Evolutionary conservation across 2,329 filamentous ascomycete genomes (phyloP), one percentile per base, ranked within the genome.

Genomic region (Xylaria sp.): DNA sequence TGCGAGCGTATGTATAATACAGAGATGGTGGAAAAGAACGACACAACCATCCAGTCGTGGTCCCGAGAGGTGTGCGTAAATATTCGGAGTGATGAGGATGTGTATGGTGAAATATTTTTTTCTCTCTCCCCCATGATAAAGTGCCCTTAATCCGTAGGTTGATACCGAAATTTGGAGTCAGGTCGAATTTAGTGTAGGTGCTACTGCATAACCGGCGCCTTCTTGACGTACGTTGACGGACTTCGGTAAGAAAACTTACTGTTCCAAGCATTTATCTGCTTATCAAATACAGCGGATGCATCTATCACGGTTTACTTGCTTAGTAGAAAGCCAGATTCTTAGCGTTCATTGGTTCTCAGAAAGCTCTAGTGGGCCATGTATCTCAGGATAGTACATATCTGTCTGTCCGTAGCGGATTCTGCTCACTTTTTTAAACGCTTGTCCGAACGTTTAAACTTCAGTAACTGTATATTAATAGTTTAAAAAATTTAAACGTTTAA

Each of bases 1-100:
- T 63, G 23, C 55, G 56, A 51, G 46, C 53, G 23, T n/a, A 42
- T 65, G 60, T 71, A 70, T 69, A 65, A 61, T 72, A 72, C 70
- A 72, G 64, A 53, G 52, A 51, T 58, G 58, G 58, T 59, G 59
- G 54, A 63, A 70, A 66, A 55, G 64, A 69, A 66, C 55, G 65
- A 59, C 62, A 67, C 65, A 61, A 61, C 67, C 65, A 68, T 67
- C 63, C 60, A 58, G 64, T 50, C 35, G 59, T 61, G 58, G 59
- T 58, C 50, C 23, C 55, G 34, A 44, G 50, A 34, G 53, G 52
- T 18, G 49, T 49, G 50, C 30, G 55, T 46, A 57, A 55, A 13
- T 51, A 62, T 57, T 3, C 55, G 59, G 46, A 30, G 23, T 30
- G 47, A 49, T 30, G 51, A 56, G 42, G 53, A n/a, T 11, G 57